Evolutionary conservation across 2,329 filamentous ascomycete species (phyloP).

Genomic region (Didymella keratinophila): DNA sequence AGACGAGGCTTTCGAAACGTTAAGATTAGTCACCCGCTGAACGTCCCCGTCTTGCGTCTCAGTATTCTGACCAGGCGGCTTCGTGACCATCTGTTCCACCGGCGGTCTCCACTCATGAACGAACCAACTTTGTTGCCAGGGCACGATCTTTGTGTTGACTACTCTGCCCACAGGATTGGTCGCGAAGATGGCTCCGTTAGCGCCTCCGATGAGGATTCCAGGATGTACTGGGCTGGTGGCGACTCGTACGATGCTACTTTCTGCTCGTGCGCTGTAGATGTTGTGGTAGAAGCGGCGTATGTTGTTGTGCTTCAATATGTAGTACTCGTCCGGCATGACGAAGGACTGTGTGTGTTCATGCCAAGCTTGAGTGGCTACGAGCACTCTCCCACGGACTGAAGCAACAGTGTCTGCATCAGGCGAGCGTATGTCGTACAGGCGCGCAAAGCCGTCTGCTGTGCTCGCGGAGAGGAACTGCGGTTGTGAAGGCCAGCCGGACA

Average conservation of each 20-base stretch:
- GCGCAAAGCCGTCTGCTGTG: constrained; percentile 63
- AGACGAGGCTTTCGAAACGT: constrained; percentile 12
- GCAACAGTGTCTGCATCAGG: constrained; percentile 55
- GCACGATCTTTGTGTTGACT: constrained; percentile 58
- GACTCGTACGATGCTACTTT: constrained; percentile 52
- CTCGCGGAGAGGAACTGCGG: constrained; percentile 62
- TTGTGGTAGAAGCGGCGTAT: constrained; percentile 62
- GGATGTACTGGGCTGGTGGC: constrained; percentile 64
- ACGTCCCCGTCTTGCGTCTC: constrained; percentile 4
- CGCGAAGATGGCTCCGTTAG: constrained; percentile 60
- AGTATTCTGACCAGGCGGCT: neutral
- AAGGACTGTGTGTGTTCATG: constrained; percentile 64
- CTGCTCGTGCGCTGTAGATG: constrained; percentile 49
- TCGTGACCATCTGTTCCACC: constrained; percentile 22
- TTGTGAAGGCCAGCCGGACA: constrained; percentile 62
- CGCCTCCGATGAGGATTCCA: constrained; percentile 60
- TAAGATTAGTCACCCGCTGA: neutral
- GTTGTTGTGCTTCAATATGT: constrained; percentile 58
- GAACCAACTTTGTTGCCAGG: constrained; percentile 66
- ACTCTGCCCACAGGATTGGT: constrained; percentile 62
- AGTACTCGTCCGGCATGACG: constrained; percentile 63
- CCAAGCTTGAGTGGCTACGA: constrained; percentile 60
- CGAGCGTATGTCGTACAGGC: constrained; percentile 63
- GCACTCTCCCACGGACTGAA: constrained; percentile 59
- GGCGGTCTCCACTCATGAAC: constrained; percentile 62